These are phyloP conservation scores for Xylariaceae sp. DNA, from an alignment of 2,329 filamentous ascomycete species.

Conservation along the genomic window DNA sequence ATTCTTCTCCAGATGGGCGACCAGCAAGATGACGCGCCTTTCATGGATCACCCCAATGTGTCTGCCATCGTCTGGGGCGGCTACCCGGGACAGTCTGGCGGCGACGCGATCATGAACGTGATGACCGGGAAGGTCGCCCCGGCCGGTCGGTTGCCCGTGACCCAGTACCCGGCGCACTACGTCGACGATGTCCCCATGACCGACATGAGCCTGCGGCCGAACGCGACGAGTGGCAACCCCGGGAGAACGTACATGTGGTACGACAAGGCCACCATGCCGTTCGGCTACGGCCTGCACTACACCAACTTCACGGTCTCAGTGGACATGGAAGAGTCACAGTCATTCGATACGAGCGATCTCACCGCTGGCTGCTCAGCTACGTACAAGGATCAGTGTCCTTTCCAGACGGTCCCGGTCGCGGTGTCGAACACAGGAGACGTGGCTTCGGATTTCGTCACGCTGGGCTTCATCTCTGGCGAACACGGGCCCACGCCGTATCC, in stretches of 20 bases:
- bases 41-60: constrained; percentile 39
- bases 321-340: neutral
- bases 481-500: constrained; percentile 38
- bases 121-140: constrained; percentile 40
- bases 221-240: constrained; percentile 29
- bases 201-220: constrained; percentile 44
- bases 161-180: constrained; percentile 44
- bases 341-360: constrained; percentile 14
- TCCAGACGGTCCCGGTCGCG: constrained; percentile 31
- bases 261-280: constrained; percentile 37
- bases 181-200: constrained; percentile 40
- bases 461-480: constrained; percentile 37
- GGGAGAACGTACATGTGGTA: constrained; percentile 49
- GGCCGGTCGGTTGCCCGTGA: constrained; percentile 42
- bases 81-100: constrained; percentile 50
- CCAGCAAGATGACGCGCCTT: constrained; percentile 41
- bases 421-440: constrained; percentile 36
- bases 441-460: constrained; percentile 39
- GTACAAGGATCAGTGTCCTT: constrained; percentile 33
- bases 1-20: constrained; percentile 47
- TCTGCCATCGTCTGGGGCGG: constrained; percentile 45
- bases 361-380: constrained; percentile 23
- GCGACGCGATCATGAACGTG: constrained; percentile 43
- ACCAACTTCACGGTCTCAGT: constrained; percentile 34
- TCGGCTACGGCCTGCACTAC: constrained; percentile 45